These are phyloP conservation scores for Fusarium siculi DNA, from an alignment of 2,329 filamentous ascomycete species.

Conservation along the genomic window DNA sequence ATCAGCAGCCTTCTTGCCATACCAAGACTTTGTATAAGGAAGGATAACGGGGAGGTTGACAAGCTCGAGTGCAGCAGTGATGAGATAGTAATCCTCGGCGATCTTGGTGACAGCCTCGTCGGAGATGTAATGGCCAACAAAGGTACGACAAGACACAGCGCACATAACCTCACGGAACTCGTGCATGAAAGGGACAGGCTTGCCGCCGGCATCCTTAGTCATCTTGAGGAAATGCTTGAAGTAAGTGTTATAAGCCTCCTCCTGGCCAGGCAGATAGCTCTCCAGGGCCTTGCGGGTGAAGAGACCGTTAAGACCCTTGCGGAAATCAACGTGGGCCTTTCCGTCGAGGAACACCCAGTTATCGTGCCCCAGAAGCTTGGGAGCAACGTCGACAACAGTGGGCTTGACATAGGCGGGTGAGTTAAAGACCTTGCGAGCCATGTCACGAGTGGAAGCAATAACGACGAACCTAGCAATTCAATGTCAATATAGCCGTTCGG, in stretches of 20 bases:
- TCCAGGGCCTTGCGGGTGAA: slow-evolving; percentile 93
- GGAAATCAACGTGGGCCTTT: slow-evolving; percentile 94
- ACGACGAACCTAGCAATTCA: slow-evolving; percentile 81
- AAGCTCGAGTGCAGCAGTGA: slow-evolving; percentile 93
- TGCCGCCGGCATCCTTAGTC: slow-evolving; percentile 75
- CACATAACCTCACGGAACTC: slow-evolving; percentile 95
- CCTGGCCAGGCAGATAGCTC: slow-evolving; percentile 88
- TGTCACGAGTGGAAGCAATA: slow-evolving; percentile 92
- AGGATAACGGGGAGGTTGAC: slow-evolving; percentile 99
- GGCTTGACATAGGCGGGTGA: slow-evolving; percentile 92
- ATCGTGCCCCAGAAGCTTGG: slow-evolving; percentile 89
- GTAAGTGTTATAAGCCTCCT: slow-evolving; percentile 90
- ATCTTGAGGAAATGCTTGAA: slow-evolving; percentile 82
- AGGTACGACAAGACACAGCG: slow-evolving; percentile 94
- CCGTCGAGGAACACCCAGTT: slow-evolving; percentile 99
- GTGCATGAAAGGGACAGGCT: slow-evolving; percentile 88
- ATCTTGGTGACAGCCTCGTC: slow-evolving; percentile 93
- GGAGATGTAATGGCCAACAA: slow-evolving; percentile 94
- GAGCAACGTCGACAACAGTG: slow-evolving; percentile 92
- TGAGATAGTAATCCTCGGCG: slow-evolving; percentile 95
- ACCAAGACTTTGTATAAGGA: slow-evolving; percentile 95
- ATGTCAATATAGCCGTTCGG: slow-evolving; percentile 11
- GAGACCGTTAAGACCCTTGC: slow-evolving; percentile 92
- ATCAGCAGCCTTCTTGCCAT: slow-evolving; percentile 94
- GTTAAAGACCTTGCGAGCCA: slow-evolving; percentile 97